Base-by-base conservation (phyloP, 495 filamentous ascomycete species). In the Cairneyella variabilis region DNA sequence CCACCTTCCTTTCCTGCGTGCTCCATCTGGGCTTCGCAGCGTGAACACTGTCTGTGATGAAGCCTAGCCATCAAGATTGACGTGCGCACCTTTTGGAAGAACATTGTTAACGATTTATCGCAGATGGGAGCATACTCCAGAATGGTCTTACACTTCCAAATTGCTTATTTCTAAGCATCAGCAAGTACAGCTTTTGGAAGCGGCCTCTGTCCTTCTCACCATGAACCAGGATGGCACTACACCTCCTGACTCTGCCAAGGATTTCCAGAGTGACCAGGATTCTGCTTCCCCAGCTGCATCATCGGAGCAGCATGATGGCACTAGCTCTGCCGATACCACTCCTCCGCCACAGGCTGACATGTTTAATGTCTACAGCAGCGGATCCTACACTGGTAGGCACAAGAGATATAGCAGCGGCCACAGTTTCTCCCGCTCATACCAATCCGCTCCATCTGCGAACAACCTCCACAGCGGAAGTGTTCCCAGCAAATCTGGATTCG, bases 81-180 rank as follows among this genome's bases (percentile, higher is more conserved):
- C 18, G 12, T 18, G 37, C 34, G 25, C 23, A 27, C 11, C n/a
- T 40, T 44, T 55, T 45, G 49, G 51, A 56, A 44, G 44, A 58
- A 53, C 46, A 41, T 48, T 56, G 54, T 54, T 60, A 63, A 65
- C 57, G 36, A 72, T 70, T 74, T 37, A 72, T 69, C 67, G 65
- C 80, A 98, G 93, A 79, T 98, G 93, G 93, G 93, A 98, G 76
- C 93, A 98, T 71, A 91, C 93, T 71, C 95, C 95, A 63, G 90
- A 96, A 77, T 98, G 93, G 93, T 85, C 90, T 32, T 87, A 85
- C 71, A 98, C 93, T 38, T 97, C 93, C 63, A 98, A 98, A 71
- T 81, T 97, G 60, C 80, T 97, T 58, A 98, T 98, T 59, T 97
- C 93, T 54, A 98, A 98, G 80, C 93, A 98, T 67, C 93, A 98